A percentile compares a stretch with the other conserved stretches of the same genome.
Evolutionary conservation across 805 yeast species (phyloP).

Genomic region (Starmerella bombi): DNA sequence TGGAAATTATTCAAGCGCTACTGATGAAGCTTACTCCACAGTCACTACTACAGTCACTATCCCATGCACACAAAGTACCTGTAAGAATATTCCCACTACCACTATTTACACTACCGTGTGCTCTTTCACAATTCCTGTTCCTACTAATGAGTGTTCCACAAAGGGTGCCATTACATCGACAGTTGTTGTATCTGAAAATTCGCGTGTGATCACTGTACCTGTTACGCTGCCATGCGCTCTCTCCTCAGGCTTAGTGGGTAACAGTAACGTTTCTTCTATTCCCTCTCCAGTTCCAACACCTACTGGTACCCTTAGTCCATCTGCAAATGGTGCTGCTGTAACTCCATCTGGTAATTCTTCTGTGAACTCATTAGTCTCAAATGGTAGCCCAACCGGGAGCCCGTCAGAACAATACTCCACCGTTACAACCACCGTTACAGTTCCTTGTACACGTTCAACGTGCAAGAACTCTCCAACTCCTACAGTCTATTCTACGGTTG

Average conservation of each 20-base stretch:
- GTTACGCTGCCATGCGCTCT: conserved; percentile 10
- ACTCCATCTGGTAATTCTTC: neutral
- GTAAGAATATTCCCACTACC: conserved; percentile 4
- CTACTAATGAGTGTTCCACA: conserved; percentile 7
- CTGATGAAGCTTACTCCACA: no score
- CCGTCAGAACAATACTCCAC: neutral
- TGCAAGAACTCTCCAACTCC: conserved; percentile 6
- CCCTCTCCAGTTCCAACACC: no score
- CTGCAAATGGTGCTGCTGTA: no score
- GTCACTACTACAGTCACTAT: conserved; percentile 9
- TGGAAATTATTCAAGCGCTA: no score
- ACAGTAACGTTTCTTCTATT: no score
- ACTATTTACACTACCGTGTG: conserved; percentile 16
- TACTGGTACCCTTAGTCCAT: no score
- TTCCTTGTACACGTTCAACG: conserved; percentile 10
- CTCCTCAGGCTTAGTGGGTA: no score
- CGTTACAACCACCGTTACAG: conserved; percentile 8
- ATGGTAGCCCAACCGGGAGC: neutral
- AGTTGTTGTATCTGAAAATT: conserved; percentile 9
- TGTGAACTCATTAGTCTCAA: no score
- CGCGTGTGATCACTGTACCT: conserved; percentile 1
- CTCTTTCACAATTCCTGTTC: conserved; percentile 8
- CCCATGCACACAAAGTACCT: conserved; percentile 11
- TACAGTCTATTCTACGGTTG: conserved; percentile 14
- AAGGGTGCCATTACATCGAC: conserved; percentile 2